Base-by-base conservation (phyloP, 2,329 filamentous ascomycete genomes). In the Calonectria pseudoreteaudii region DNA sequence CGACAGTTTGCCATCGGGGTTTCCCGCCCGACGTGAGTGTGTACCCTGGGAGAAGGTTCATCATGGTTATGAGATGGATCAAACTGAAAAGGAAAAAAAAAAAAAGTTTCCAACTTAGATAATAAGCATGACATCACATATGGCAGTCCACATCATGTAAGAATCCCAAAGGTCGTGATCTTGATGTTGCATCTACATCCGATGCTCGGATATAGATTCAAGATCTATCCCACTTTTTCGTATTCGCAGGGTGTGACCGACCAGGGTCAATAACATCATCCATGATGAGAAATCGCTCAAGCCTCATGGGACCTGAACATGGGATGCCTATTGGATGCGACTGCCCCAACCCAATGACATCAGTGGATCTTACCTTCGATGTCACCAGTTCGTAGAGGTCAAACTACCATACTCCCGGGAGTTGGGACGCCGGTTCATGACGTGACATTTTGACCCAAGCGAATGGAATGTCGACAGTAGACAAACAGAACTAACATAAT, bases 361-460 rank as follows among this genome's bases (percentile, higher is more conserved):
- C 10, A 10, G 31, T 23, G 36, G 56, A 28, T 38, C 34, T 26
- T 41, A 34, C 16, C 36, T 3, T 41, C 56, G 23, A 28, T 28
- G 34, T 62, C 56, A 62, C 56, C 56, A 41, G 34, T 20, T 62
- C 23, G 11, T 16, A 28, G 34, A 38, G 34, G 26, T 11, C 20
- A n/a, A 28, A 11, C 56, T 28, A 14, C 56, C 14, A 20, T 26
- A 23, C n/a, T 36, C 56, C 56, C 23, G 56, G 56, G 56, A 62
- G n/a, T 41, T 62, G 34, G 34, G 34, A 41, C 56, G 56, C 34
- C 56, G 56, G 31, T 28, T 68, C 26, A 68, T 68, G 66, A 49
- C 52, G 66, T 68, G 66, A 60, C 23, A 41, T 30, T 16, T 49
- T 52, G 20, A 36, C 38, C 50, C 52, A 38, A 47, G 66, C 26